Base-by-base conservation (phyloP, 768 basidiomycete genomes). In the Lactarius pseudohatsudake region DNA sequence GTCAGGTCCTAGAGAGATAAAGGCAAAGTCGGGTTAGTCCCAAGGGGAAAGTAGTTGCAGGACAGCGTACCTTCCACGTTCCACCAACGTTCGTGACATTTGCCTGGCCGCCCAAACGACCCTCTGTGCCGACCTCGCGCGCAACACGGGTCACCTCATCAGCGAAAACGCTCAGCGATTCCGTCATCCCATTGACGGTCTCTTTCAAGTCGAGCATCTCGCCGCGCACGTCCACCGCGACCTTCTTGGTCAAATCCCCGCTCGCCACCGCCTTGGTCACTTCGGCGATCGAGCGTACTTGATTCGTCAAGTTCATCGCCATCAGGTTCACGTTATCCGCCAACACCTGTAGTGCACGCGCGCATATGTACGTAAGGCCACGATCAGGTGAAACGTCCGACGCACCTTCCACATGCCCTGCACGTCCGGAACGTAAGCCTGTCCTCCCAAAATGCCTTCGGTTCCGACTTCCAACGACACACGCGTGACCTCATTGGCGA, bases 181-280 rank as follows among this genome's bases (percentile, higher is more conserved):
- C 91, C 13, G 95, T 97, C 96, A 98, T 98, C 63, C 86, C 89
- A 73, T 98, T 98, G 47, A 98, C 94, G 1, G 94, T 98, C 76
- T 92, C 88, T 78, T 93, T 91, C 78, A 92, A 76, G 75, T 94
- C 91, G 66, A 91, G 78, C 75, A 98, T 96, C 80, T 98, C 95
- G 16, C 96, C 95, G 45, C 90, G 86, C 54, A 93, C 94, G 69
- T 94, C 90, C 69, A 96, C 93, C 64, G 88, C 89, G 73, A 96
- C 94, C 80, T 91, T 94, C 80, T 94, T 91, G 10, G 91, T 94
- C 75, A 98, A 81, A 75, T 98, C 95, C 34, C 96, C 96, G 41
- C 86, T 83, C 2, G 96, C 94, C 45, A 98, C 95, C 15, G 96
- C 96, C 76, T 94, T 96, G 26, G 96, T 98, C 47, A 98, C 96